Evolutionary conservation across 2,329 filamentous ascomycete genomes (phyloP).

Genomic region (Colletotrichum shisoi): DNA sequence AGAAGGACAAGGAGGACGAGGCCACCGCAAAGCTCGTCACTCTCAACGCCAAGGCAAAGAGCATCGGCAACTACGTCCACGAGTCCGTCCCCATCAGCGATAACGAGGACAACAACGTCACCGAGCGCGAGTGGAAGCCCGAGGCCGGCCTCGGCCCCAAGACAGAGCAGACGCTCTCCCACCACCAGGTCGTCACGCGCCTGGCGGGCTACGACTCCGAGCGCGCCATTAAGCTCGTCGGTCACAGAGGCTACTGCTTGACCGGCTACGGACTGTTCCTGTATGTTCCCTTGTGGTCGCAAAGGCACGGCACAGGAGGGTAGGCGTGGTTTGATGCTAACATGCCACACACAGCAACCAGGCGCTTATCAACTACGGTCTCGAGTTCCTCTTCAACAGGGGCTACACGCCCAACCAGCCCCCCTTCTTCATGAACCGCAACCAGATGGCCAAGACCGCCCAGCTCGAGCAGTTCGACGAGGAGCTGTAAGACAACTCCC

Average conservation of each 20-base stretch:
- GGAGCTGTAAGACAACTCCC: slow-evolving; percentile 63
- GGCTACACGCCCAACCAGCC: slow-evolving; percentile 71
- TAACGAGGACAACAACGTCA: slow-evolving; percentile 83
- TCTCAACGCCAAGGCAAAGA: slow-evolving; percentile 80
- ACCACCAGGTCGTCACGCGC: slow-evolving; percentile 90
- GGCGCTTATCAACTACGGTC: slow-evolving; percentile 92
- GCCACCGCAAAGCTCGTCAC: slow-evolving; percentile 70
- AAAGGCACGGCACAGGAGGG: background rate
- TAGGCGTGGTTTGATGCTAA: slow-evolving; percentile 30
- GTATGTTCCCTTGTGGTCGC: slow-evolving; percentile 25
- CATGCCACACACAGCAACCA: slow-evolving; percentile 64
- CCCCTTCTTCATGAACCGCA: slow-evolving; percentile 48
- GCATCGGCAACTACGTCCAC: slow-evolving; percentile 91
- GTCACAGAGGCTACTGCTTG: slow-evolving; percentile 92
- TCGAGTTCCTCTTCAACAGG: slow-evolving; percentile 83
- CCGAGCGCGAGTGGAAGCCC: slow-evolving; percentile 81
- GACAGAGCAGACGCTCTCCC: slow-evolving; percentile 72
- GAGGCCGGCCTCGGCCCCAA: slow-evolving; percentile 78
- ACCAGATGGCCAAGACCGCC: slow-evolving; percentile 97
- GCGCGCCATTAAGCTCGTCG: slow-evolving; percentile 90
- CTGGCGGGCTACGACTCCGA: slow-evolving; percentile 93
- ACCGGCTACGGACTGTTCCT: slow-evolving; percentile 88
- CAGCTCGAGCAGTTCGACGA: slow-evolving; percentile 98
- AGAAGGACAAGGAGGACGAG: slow-evolving; percentile 78
- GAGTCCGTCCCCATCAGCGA: slow-evolving; percentile 83